Conservation (phyloP, 1,139 yeast species). For the Nakaseomyces delphensis region DNA sequence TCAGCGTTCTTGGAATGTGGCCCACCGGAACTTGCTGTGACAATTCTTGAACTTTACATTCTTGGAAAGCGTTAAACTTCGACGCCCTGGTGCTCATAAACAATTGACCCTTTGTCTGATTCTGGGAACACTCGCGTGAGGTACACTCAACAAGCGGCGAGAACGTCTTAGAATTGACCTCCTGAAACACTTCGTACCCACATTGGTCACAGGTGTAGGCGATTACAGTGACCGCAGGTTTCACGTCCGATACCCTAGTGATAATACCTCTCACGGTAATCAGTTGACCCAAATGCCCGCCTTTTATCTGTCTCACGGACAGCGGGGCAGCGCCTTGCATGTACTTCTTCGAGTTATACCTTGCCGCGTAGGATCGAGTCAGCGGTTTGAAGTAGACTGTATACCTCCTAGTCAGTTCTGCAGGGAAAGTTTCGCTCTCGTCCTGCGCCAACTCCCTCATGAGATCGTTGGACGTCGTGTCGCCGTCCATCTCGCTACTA, state of each 20-base stretch:
- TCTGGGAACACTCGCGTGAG: conserved; percentile 67
- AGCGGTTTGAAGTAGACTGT: conserved; percentile 79
- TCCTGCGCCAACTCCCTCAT: conserved; percentile 29
- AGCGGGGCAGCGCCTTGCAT: conserved; percentile 42
- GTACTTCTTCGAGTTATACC: conserved; percentile 17
- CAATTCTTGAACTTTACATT: conserved; percentile 86
- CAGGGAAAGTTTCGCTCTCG: conserved; percentile 57
- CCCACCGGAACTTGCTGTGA: conserved; percentile 97
- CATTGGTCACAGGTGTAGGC: conserved; percentile 98
- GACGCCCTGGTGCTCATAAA: conserved; percentile 94
- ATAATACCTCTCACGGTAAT: conserved; percentile 91
- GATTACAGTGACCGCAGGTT: conserved; percentile 81
- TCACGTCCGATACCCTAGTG: conserved; percentile 92
- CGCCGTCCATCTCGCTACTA: conserved; percentile 45
- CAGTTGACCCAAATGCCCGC: conserved; percentile 71
- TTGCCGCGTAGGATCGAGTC: conserved; percentile 29
- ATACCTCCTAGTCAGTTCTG: conserved; percentile 80
- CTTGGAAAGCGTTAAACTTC: conserved; percentile 90
- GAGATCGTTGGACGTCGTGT: conserved; percentile 24
- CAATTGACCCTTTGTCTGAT: conserved; percentile 79
- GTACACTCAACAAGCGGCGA: conserved; percentile 82
- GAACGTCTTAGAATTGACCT: conserved; percentile 75
- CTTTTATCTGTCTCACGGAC: conserved; percentile 86
- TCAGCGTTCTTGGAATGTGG: conserved; percentile 83
- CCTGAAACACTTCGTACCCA: conserved; percentile 95